Evolutionary conservation across 257 asterid species (phyloP), one percentile per base, ranked within the genome.

Genomic region (Craterostigma plantagineum): DNA sequence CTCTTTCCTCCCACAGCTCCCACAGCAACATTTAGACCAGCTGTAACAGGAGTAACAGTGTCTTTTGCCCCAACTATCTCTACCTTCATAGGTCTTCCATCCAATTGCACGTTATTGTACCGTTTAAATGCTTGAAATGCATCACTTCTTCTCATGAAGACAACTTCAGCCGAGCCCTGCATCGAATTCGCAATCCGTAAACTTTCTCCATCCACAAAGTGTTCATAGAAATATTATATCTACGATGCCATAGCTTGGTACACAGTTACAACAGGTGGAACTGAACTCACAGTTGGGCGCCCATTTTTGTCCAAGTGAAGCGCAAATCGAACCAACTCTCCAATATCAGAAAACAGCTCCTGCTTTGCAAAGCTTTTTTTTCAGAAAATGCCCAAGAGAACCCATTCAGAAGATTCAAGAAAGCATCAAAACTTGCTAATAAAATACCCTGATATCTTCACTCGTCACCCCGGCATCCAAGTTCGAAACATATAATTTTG

Each of bases 391-490:
- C 43, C 57, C 54, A 55, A 40, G 42, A 60, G 52, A 52, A 56
- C 50, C 49, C 49, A 62, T 55, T 42, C 18, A 40, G 58, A 61
- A 67, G 62, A 48, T 35, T 57, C 33, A 48, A 52, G 59, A 64
- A 62, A 16, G 49, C 50, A 33, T 13, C 56, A n/a, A n/a, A n/a
- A n/a, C n/a, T n/a, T n/a, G n/a, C n/a, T n/a, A n/a, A n/a, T n/a
- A n/a, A n/a, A 7, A 61, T 85, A 85, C 96, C 96, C 94, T 81
- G 68, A 85, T 85, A 58, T 85, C 96, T 61, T 81, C 79, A 55
- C 58, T 85, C 23, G 94, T 62, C 45, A 85, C 96, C 45, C 96
- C 84, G 54, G 8, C 12, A 14, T 71, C 91, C 86, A 85, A 67
- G 69, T 81, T 85, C 43, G 84, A 75, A 44, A 85, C 66, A 60